These are phyloP conservation scores for Diaporthe sp. DNA, from an alignment of 2,329 filamentous ascomycete species.

Conservation along the genomic window DNA sequence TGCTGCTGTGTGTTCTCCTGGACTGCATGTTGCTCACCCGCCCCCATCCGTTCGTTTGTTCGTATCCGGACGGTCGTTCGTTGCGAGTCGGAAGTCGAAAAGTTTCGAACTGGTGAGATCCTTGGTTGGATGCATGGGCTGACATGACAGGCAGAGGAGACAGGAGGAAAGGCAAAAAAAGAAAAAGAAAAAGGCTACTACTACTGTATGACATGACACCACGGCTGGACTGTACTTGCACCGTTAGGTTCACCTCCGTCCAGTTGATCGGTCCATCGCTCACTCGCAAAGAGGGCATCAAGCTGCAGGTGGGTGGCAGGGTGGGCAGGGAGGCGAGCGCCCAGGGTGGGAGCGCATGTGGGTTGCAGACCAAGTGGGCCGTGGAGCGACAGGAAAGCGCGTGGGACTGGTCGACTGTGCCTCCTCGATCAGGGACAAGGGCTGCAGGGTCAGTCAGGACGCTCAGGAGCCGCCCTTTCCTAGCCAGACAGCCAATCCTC, in stretches of 20 bases:
- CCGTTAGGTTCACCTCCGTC: neutral
- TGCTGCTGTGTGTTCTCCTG: neutral
- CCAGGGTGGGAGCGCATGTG: slow-evolving; percentile 33
- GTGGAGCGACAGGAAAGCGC: slow-evolving; percentile 25
- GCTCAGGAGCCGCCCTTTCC: slow-evolving; percentile 30
- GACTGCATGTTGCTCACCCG: neutral
- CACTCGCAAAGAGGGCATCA: slow-evolving; percentile 9
- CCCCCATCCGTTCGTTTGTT: slow-evolving; percentile 10
- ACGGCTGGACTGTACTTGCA: slow-evolving; percentile 7
- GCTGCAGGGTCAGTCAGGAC: slow-evolving; percentile 32
- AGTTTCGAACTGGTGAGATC: slow-evolving; percentile 33
- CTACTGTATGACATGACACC: neutral
- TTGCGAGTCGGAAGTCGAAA: slow-evolving; percentile 19
- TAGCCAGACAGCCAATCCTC: slow-evolving; percentile 20
- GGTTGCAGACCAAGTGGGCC: slow-evolving; percentile 34
- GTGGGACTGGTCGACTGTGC: slow-evolving; percentile 32
- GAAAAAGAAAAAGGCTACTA: neutral
- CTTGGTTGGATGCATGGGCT: slow-evolving; percentile 24
- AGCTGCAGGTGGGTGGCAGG: slow-evolving; percentile 31
- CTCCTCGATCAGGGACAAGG: slow-evolving; percentile 27
- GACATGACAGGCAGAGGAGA: slow-evolving; percentile 9
- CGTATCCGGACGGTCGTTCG: slow-evolving; percentile 11
- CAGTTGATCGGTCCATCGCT: slow-evolving; percentile 6
- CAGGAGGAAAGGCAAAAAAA: neutral
- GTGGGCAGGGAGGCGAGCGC: slow-evolving; percentile 22